Percentiles rank a stretch among this genome's conserved stretches.
Evolutionary conservation across 2,329 filamentous ascomycete genomes (phyloP).

Genomic region (Trichoderma harzianum): DNA sequence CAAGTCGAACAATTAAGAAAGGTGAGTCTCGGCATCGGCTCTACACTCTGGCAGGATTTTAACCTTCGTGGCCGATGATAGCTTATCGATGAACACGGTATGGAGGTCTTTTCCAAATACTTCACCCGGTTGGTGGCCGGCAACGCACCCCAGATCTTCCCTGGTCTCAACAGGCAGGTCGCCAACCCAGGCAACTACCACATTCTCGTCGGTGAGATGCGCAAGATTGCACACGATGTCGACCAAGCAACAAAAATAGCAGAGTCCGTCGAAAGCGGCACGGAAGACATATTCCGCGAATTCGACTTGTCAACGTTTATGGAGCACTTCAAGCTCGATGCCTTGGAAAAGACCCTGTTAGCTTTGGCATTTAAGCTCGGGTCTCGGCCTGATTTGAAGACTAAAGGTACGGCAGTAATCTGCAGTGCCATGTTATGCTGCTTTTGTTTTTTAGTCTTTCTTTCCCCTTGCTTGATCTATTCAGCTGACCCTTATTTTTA

Average conservation of each 20-base stretch:
- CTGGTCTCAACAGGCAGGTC: slow-evolving; percentile 67
- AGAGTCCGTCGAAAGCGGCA: slow-evolving; percentile 84
- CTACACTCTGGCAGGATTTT: slow-evolving; percentile 18
- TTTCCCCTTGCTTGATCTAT: neutral
- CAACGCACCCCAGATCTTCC: slow-evolving; percentile 90
- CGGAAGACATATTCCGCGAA: slow-evolving; percentile 90
- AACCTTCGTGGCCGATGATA: slow-evolving; percentile 36
- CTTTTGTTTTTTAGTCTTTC: neutral
- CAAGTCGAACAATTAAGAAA: slow-evolving; percentile 90
- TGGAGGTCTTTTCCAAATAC: slow-evolving; percentile 97
- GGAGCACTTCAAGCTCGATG: slow-evolving; percentile 92
- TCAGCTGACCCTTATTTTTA: slow-evolving; percentile 21
- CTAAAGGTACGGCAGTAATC: slow-evolving; percentile 67
- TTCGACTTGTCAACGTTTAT: slow-evolving; percentile 96
- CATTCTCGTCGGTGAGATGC: slow-evolving; percentile 77
- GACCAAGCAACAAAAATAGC: slow-evolving; percentile 88
- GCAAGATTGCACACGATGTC: slow-evolving; percentile 75
- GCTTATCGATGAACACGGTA: slow-evolving; percentile 96
- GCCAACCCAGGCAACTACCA: slow-evolving; percentile 80
- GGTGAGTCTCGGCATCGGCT: slow-evolving; percentile 48
- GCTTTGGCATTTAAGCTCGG: slow-evolving; percentile 84
- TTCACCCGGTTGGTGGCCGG: slow-evolving; percentile 88
- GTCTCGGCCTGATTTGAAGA: slow-evolving; percentile 76
- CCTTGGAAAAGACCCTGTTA: slow-evolving; percentile 80
- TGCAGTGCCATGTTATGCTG: neutral